Percentiles rank a stretch among this genome's conserved stretches.
Evolutionary conservation across 345 rosid species (phyloP).

Genomic region (Erysimum cheiranthoides): DNA sequence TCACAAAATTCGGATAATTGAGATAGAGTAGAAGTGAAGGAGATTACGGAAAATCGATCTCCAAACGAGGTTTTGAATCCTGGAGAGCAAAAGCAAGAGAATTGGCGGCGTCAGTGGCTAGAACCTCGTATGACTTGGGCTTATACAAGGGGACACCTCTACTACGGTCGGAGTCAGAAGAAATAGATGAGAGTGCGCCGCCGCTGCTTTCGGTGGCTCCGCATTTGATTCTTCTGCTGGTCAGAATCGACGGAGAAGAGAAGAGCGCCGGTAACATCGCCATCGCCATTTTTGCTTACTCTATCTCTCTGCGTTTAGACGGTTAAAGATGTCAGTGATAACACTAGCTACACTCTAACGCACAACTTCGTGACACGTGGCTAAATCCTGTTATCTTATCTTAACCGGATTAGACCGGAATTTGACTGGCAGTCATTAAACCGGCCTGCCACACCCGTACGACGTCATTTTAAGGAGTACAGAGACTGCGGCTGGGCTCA

Average conservation of each 20-base stretch:
- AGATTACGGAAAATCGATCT: constrained; percentile 90
- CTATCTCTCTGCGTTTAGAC: constrained; percentile 16
- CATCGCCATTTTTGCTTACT: constrained; percentile 43
- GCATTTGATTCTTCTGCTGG: constrained; percentile 44
- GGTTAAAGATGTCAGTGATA: constrained; percentile 22
- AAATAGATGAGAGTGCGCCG: constrained; percentile 39
- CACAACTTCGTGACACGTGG: constrained; percentile 35
- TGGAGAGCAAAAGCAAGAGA: constrained; percentile 76
- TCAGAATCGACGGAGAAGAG: constrained; percentile 32
- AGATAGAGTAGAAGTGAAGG: not conserved
- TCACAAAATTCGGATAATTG: not conserved
- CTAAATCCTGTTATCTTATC: constrained; percentile 4
- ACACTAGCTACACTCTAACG: constrained; percentile 24
- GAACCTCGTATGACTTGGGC: constrained; percentile 87
- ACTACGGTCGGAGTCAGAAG: constrained; percentile 50
- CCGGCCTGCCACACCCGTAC: not conserved
- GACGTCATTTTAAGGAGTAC: not conserved
- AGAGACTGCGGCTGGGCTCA: constrained; percentile 12
- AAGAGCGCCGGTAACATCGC: constrained; percentile 49
- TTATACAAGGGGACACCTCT: constrained; percentile 81
- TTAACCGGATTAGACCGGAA: constrained; percentile 35
- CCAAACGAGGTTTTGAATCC: constrained; percentile 76
- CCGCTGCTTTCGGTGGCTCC: constrained; percentile 33
- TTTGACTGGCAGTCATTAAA: not conserved
- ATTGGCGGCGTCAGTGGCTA: constrained; percentile 78